These are phyloP conservation scores for Pythium rishiriense DNA, from an alignment of 352 stramenopile species.

Conservation along the genomic window DNA sequence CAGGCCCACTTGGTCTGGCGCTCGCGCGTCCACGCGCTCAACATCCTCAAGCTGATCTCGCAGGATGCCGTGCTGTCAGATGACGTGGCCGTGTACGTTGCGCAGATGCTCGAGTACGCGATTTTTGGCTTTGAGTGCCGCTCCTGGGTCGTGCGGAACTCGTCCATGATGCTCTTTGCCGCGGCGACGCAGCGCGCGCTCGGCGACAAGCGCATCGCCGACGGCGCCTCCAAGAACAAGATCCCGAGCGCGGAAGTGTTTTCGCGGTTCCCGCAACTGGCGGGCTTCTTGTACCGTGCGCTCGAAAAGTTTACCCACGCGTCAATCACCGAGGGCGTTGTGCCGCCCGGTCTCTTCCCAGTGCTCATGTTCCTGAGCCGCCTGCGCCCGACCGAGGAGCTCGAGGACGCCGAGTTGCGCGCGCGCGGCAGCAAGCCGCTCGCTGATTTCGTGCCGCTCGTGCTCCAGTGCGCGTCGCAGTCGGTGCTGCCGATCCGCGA, in stretches of 20 bases:
- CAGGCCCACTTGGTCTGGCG: constrained; percentile 67
- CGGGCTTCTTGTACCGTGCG: constrained; percentile 57
- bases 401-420: constrained; percentile 31
- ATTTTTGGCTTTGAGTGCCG: constrained; percentile 84
- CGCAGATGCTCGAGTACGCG: constrained; percentile 81
- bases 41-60: constrained; percentile 90
- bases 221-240: constrained; percentile 59
- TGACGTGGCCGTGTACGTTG: constrained; percentile 81
- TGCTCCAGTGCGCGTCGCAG: constrained; percentile 66
- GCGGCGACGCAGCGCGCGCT: constrained; percentile 77
- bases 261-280: constrained; percentile 72
- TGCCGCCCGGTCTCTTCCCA: constrained; percentile 66
- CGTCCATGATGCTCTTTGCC: constrained; percentile 91
- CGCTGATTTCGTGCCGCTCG: constrained; percentile 64
- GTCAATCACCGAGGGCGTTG: constrained; percentile 27
- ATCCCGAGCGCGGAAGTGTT: constrained; percentile 78
- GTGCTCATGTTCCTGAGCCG: constrained; percentile 81
- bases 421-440: constrained; percentile 28
- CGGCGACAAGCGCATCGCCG: constrained; percentile 82
- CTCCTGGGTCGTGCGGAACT: constrained; percentile 90
- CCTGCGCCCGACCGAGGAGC: constrained; percentile 63
- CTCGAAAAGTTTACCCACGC: constrained; percentile 41
- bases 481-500: constrained; percentile 73
- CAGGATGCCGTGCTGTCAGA: constrained; percentile 86
- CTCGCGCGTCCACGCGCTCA: constrained; percentile 82